Evolutionary conservation across 345 rosid genomes (phyloP).

Genomic region (Ceriops zippeliana): DNA sequence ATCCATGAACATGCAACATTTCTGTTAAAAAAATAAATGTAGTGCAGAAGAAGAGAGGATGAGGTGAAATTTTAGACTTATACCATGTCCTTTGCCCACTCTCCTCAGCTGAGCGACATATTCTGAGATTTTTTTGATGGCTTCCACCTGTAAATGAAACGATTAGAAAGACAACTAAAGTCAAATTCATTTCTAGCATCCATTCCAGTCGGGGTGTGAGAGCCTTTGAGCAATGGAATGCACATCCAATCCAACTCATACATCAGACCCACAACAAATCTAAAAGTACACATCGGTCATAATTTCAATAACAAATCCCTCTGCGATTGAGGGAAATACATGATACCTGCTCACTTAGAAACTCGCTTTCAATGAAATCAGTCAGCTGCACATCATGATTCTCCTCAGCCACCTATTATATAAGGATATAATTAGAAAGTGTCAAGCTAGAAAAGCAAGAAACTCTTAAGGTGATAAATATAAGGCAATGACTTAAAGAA

Average conservation of each 20-base stretch:
- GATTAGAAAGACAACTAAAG: not conserved
- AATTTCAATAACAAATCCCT: no score
- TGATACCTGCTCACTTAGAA: constrained; percentile 26
- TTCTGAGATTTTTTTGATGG: constrained; percentile 30
- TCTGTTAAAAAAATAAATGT: not conserved
- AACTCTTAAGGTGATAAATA: not conserved
- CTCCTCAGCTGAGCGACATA: constrained; percentile 36
- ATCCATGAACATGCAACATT: not conserved
- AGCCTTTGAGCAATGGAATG: no score
- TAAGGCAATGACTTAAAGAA: not conserved
- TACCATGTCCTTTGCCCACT: constrained; percentile 29
- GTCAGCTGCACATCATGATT: constrained; percentile 25
- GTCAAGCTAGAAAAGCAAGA: not conserved
- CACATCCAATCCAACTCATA: no score
- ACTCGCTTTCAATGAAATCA: constrained; percentile 29
- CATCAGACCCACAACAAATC: no score
- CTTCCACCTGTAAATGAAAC: constrained; percentile 17
- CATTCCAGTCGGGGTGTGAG: not conserved
- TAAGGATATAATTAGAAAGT: not conserved
- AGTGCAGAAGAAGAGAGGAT: not conserved
- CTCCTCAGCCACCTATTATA: constrained; percentile 19
- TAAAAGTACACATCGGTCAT: no score
- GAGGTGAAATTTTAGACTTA: not conserved
- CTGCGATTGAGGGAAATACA: not conserved
- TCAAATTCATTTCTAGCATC: not conserved